phyloP scores from a whole-genome alignment of 768 basidiomycete genomes.

The Macrolepiota albuminosa region DNA sequence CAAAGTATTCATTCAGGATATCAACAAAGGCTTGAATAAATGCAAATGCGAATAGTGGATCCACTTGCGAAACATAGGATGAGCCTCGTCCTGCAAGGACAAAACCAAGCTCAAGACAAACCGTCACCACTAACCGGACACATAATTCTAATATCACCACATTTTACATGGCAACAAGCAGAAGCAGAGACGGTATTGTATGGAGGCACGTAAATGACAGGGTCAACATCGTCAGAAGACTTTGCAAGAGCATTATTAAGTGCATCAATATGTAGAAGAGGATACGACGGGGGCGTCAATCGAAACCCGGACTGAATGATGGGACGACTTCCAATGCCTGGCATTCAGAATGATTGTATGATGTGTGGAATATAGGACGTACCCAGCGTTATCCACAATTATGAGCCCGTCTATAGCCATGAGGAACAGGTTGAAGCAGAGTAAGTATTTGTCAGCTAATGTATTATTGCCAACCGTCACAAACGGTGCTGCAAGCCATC shows the following conservation, averaged over 20 bases:
- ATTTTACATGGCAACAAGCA: slow-evolving; percentile 79
- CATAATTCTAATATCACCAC: slow-evolving; percentile 71
- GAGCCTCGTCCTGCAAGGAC: slow-evolving; percentile 1
- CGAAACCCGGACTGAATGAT: slow-evolving; percentile 92
- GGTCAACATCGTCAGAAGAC: slow-evolving; percentile 55
- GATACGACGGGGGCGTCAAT: slow-evolving; percentile 69
- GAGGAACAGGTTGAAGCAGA: not conserved
- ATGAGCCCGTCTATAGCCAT: slow-evolving; percentile 85
- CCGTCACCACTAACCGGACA: slow-evolving; percentile 84
- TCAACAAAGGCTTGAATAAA: slow-evolving; percentile 84
- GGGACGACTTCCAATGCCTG: slow-evolving; percentile 44
- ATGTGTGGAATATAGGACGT: slow-evolving; percentile 22
- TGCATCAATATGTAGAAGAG: slow-evolving; percentile 82
- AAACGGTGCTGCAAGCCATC: not conserved
- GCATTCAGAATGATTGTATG: slow-evolving; percentile 17
- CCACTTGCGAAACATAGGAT: slow-evolving; percentile 44
- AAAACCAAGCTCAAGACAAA: slow-evolving; percentile 30
- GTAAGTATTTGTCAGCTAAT: slow-evolving; percentile 8
- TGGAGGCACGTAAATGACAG: slow-evolving; percentile 64
- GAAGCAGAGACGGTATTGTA: slow-evolving; percentile 48
- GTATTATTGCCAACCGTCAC: not conserved
- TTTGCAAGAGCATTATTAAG: slow-evolving; percentile 69
- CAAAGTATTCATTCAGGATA: slow-evolving; percentile 84
- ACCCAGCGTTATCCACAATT: slow-evolving; percentile 73
- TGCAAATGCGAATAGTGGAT: slow-evolving; percentile 85